Conservation (phyloP, 1,139 yeast genomes). For the Arxiozyma telluris region DNA sequence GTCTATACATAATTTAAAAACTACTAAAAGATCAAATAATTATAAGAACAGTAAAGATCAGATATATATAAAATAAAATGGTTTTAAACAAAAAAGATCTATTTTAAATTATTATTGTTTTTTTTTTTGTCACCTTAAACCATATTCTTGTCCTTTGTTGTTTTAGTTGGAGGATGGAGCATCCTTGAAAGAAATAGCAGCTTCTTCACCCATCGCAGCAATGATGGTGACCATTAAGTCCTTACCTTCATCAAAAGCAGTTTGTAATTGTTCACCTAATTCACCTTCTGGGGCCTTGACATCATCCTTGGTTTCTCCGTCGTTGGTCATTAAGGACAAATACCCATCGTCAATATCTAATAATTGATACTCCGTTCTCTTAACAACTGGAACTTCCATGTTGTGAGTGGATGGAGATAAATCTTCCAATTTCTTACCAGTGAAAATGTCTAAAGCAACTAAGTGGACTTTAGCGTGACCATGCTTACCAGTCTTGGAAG, state of each 20-base stretch:
- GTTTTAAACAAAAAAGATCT: too few species aligned
- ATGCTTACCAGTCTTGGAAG: slow-evolving; percentile 99
- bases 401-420: slow-evolving; percentile 99
- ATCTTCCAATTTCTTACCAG: slow-evolving; percentile 99
- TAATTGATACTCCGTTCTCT: slow-evolving; percentile 92
- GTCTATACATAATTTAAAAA: too few species aligned
- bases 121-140: too few species aligned
- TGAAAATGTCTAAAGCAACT: slow-evolving; percentile 97
- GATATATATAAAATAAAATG: too few species aligned
- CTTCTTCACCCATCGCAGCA: slow-evolving; percentile 99
- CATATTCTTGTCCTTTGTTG: not conserved
- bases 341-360: slow-evolving; percentile 97
- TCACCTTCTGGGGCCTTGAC: slow-evolving; percentile 98
- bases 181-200: slow-evolving; percentile 95
- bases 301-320: slow-evolving; percentile 98
- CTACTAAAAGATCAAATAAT: not conserved
- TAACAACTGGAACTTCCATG: slow-evolving; percentile 98
- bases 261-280: slow-evolving; percentile 83
- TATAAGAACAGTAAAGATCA: not conserved
- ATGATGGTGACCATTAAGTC: slow-evolving; percentile 93
- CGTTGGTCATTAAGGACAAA: slow-evolving; percentile 93
- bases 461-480: slow-evolving; percentile 99
- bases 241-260: slow-evolving; percentile 95
- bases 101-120: too few species aligned
- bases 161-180: slow-evolving; percentile 64